A percentile compares a stretch with the other conserved stretches of the same genome.
phyloP scores from a whole-genome alignment of 2,329 filamentous ascomycete genomes.

The Metarhizium anisopliae region DNA sequence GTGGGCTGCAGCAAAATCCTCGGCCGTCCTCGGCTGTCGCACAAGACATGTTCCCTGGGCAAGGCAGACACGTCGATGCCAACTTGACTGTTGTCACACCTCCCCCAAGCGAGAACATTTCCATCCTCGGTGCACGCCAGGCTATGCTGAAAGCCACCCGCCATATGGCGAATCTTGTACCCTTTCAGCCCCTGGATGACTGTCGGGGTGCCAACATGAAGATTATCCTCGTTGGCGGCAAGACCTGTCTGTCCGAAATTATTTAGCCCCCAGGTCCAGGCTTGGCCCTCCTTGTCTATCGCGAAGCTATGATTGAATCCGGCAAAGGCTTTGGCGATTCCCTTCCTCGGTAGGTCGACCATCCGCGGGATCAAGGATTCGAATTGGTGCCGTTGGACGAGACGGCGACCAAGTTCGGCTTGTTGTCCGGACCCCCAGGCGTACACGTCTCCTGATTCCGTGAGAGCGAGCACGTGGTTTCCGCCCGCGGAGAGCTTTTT shows the following conservation, averaged over 20 bases:
- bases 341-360: slow-evolving; percentile 17
- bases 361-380: slow-evolving; percentile 36
- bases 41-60: slow-evolving; percentile 3
- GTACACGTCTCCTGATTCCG: slow-evolving; percentile 34
- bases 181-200: slow-evolving; percentile 40
- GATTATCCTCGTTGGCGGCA: slow-evolving; percentile 39
- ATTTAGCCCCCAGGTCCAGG: slow-evolving; percentile 64
- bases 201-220: slow-evolving; percentile 25
- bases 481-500: slow-evolving; percentile 50
- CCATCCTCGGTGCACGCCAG: slow-evolving; percentile 36
- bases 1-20: slow-evolving; percentile 15
- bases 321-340: slow-evolving; percentile 33
- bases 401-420: slow-evolving; percentile 37
- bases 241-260: slow-evolving; percentile 62
- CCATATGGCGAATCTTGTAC: slow-evolving; percentile 46
- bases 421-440: slow-evolving; percentile 29
- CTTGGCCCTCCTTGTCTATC: slow-evolving; percentile 52
- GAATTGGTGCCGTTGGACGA: slow-evolving; percentile 39
- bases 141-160: slow-evolving; percentile 27
- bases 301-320: slow-evolving; percentile 63
- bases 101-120: slow-evolving; percentile 35
- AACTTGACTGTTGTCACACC: slow-evolving; percentile 29
- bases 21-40: slow-evolving; percentile 3
- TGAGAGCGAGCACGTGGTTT: slow-evolving; percentile 58
- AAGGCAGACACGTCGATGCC: slow-evolving; percentile 7